Evolutionary conservation across 768 basidiomycete genomes (phyloP), one percentile per base, ranked within the genome.

Genomic region (Phlebiopsis flavidoalba): DNA sequence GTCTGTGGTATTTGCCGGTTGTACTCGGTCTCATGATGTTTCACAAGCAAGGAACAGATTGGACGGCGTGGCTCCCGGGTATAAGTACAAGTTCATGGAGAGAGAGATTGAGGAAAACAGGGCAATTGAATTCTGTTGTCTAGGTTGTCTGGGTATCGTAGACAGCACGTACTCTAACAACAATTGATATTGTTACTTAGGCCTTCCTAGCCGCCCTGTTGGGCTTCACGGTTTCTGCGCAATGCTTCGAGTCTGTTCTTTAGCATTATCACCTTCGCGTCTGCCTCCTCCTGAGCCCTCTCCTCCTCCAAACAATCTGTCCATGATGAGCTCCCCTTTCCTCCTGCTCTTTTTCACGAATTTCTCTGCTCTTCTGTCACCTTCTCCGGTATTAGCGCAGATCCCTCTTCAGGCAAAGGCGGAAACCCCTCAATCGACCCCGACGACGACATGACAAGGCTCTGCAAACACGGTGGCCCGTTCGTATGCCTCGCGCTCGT

Each of bases 11-110:
- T 75, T 71, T 98, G 46, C 96, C 96, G 0, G 88, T 89, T 6
- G 77, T 98, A 6, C 78, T 98, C 63, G 93, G 86, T 2, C 77
- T 98, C 65, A 94, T 95, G 91, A 94, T 99, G 92, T 77, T 90
- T 58, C 94, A 96, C 74, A 98, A 98, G 76, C 85, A 88, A 67
- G 89, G 90, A 0, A 77, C 90, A 66, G 86, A 89, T 64, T 94
- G 91, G 92, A 66, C 78, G 24, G 75, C 82, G 49, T 89, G 87
- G 86, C 35, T 85, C 8, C 80, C 83, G 10, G 11, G 63, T 22
- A 48, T 17, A 8, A n/a, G 37, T n/a, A n/a, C 63, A n/a, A n/a
- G n/a, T n/a, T n/a, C 26, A 61, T 26, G 53, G 60, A 45, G n/a
- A 53, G 35, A 55, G 22, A 24, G 37, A 8, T 17, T 8, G 40